phyloP scores from a whole-genome alignment of 2,329 filamentous ascomycete genomes.

The Phialophora verrucosa region DNA sequence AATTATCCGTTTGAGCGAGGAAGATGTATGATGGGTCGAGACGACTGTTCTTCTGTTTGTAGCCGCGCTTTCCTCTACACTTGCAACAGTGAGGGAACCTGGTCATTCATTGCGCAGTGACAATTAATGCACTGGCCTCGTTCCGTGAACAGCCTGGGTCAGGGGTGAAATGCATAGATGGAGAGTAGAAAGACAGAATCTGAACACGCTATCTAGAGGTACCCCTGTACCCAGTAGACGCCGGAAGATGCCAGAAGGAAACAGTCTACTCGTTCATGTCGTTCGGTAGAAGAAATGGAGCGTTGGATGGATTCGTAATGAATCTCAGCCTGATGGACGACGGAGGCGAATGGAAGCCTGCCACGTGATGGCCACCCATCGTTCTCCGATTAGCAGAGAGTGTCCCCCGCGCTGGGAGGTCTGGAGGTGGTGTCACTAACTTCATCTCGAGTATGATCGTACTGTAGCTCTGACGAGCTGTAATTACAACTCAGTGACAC shows the following conservation, averaged over 20 bases:
- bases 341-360: slow-evolving; percentile 20
- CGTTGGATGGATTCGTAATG: slow-evolving; percentile 30
- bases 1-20: neutral
- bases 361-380: slow-evolving; percentile 27
- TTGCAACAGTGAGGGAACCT: neutral
- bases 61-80: neutral
- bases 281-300: neutral
- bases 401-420: slow-evolving; percentile 5
- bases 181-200: neutral
- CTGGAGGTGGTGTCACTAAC: neutral
- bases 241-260: slow-evolving; percentile 27
- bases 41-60: neutral
- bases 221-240: neutral
- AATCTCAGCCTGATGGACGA: slow-evolving; percentile 30
- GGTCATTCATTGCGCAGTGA: neutral
- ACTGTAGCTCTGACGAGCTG: neutral
- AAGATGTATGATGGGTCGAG: neutral
- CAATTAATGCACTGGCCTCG: neutral
- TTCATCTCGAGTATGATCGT: neutral
- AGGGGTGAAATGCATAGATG: neutral
- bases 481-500: neutral
- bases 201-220: neutral
- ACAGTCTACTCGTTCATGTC: neutral
- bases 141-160: neutral
- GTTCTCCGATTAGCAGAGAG: neutral